Evolutionary conservation across 192 early-diverging fungal genomes (phyloP).

Genomic region (Jimgerdemannia lactiflua): DNA sequence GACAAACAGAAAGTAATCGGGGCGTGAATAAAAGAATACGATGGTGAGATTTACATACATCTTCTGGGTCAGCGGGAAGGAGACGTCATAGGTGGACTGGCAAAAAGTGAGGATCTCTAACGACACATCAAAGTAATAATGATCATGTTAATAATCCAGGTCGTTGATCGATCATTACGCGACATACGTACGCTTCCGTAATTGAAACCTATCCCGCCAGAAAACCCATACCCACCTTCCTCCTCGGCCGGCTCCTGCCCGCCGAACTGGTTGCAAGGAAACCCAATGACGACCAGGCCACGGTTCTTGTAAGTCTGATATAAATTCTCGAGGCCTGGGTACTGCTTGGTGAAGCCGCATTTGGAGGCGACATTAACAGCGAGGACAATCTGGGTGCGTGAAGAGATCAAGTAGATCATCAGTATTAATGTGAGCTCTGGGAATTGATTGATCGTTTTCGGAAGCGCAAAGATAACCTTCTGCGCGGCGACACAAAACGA

Average conservation of each 20-base stretch:
- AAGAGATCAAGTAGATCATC: neutral
- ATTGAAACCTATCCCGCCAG: conserved; percentile 16
- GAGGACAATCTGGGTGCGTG: conserved; percentile 36
- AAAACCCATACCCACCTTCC: conserved; percentile 33
- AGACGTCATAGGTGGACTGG: conserved; percentile 69
- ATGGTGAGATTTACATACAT: conserved; percentile 30
- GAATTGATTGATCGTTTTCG: neutral
- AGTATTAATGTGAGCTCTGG: neutral
- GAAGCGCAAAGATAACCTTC: neutral
- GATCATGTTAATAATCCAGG: too few relatives aligned
- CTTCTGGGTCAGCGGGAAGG: conserved; percentile 89
- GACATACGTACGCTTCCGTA: conserved; percentile 1
- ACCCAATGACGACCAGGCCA: conserved; percentile 85
- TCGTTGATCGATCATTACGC: too few relatives aligned
- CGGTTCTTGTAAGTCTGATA: conserved; percentile 60
- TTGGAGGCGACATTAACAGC: conserved; percentile 90
- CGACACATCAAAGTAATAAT: too few relatives aligned
- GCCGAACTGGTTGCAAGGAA: conserved; percentile 90
- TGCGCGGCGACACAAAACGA: too few relatives aligned
- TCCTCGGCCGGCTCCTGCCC: conserved; percentile 56
- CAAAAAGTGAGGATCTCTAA: conserved; percentile 54
- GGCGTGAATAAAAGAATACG: neutral
- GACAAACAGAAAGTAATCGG: neutral
- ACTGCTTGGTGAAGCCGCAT: conserved; percentile 87
- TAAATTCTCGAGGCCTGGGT: conserved; percentile 65